Percentiles rank a stretch among this genome's conserved stretches.
phyloP scores from a whole-genome alignment of 768 basidiomycete genomes.

The Tephrocybe sp. region DNA sequence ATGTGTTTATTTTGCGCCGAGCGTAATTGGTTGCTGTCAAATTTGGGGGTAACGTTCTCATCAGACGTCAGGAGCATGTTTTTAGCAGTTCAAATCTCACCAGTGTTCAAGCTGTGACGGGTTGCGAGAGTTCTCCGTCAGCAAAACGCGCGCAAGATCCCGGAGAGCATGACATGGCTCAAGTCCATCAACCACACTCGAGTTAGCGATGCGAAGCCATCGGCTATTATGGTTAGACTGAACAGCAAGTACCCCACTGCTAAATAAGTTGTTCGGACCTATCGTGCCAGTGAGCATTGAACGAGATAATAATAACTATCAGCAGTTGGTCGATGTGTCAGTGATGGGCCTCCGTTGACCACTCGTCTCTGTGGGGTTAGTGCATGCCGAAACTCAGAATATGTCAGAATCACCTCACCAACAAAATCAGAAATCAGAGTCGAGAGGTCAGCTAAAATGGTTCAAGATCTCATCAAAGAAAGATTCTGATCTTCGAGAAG shows the following conservation, averaged over 20 bases:
- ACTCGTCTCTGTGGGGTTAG: background rate
- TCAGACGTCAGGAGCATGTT: slow-evolving; percentile 7
- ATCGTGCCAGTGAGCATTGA: background rate
- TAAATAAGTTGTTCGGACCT: background rate
- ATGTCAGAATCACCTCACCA: slow-evolving; percentile 10
- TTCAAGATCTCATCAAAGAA: slow-evolving; percentile 12
- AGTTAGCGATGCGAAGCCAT: background rate
- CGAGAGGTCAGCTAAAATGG: slow-evolving; percentile 12
- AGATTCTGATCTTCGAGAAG: slow-evolving; percentile 33
- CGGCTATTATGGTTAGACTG: background rate
- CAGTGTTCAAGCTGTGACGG: background rate
- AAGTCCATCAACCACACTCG: slow-evolving; percentile 8
- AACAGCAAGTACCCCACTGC: background rate
- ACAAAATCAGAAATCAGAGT: slow-evolving; percentile 8
- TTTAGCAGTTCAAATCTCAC: slow-evolving; percentile 9
- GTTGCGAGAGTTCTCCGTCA: background rate
- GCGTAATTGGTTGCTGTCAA: slow-evolving; percentile 5
- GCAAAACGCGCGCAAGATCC: background rate
- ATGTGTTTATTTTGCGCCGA: background rate
- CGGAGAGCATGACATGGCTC: background rate
- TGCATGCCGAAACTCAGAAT: no score
- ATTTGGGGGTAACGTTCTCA: slow-evolving; percentile 2
- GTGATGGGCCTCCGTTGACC: no score
- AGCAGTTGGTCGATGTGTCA: no score
- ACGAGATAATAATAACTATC: no score